Base-by-base conservation (phyloP, 164 flowering plant genomes). In the Tetracentron sinense region DNA sequence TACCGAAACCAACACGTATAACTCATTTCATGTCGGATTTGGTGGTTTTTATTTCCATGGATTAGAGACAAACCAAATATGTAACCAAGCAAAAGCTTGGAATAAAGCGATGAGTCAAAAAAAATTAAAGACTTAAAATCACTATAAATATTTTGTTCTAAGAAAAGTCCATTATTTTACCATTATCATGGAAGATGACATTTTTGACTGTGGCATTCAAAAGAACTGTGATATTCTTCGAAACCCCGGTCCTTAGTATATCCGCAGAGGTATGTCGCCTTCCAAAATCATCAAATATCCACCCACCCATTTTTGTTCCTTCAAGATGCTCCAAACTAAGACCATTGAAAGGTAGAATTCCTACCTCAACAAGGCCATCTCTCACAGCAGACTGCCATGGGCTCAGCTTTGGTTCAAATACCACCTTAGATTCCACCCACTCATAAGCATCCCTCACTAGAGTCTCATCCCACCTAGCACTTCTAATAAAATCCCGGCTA, bases 391-490 rank as follows among this genome's bases (percentile, higher is more conserved):
- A 22, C n/a, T 66, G 63, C 62, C 62, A 66, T 19, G 54, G 58
- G 15, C 8, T 10, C 48, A 69, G 29, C 31, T 27, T 42, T 25
- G 72, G 72, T 53, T 3, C 21, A 33, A 25, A 31, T 0, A 53
- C 68, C 19, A 69, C 59, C 35, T 63, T 48, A 16, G 44, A 51
- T 56, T 69, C 72, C 15, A 63, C 57, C 72, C 72, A 69, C 56
- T 35, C 38, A 23, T 63, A 69, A 21, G 72, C 63, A 46, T 69
- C 63, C 17, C 64, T 63, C 63, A 69, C 72, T 30, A 63, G 44
- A n/a, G 42, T 38, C 3, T 51, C 63, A 50, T 63, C 68, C 68
- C 67, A 69, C 1, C 72, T 58, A 7, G 35, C 63, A n/a, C 20
- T 17, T 20, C n/a, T 54, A 23, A 58, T 42, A 33, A 15, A 28